A percentile compares a stretch with the other conserved stretches of the same genome.
Conservation (phyloP, 1,284 basidiomycete genomes). For the Tilletia walkeri region DNA sequence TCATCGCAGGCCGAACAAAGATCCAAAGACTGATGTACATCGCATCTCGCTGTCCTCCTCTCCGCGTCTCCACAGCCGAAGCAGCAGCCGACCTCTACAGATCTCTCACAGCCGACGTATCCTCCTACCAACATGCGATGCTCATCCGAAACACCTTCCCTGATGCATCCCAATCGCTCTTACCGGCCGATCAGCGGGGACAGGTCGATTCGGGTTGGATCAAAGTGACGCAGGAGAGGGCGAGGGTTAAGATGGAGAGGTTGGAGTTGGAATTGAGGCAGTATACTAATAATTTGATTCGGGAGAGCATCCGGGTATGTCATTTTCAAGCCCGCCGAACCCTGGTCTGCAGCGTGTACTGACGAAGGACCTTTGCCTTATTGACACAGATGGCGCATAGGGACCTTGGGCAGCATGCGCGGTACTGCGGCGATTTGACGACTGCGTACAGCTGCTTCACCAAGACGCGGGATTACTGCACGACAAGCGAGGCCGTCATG, state of each 20-base stretch:
- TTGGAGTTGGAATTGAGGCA: constrained; percentile 84
- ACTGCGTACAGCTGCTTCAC: constrained; percentile 73
- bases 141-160: constrained; percentile 21
- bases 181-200: constrained; percentile 22
- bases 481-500: constrained; percentile 76
- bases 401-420: constrained; percentile 75
- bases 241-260: constrained; percentile 68
- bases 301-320: constrained; percentile 80
- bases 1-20: constrained; percentile 23
- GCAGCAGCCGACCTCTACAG: constrained; percentile 16
- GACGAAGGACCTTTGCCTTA: background rate
- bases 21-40: constrained; percentile 29
- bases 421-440: constrained; percentile 68
- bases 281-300: constrained; percentile 86
- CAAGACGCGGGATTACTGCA: constrained; percentile 80
- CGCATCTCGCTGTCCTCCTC: background rate
- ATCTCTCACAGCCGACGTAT: constrained; percentile 21
- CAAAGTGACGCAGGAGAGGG: constrained; percentile 65
- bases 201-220: constrained; percentile 63
- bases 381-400: constrained; percentile 76
- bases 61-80: constrained; percentile 12
- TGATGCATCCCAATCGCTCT: constrained; percentile 19
- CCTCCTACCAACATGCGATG: constrained; percentile 21
- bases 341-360: background rate
- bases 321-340: too few relatives aligned